Percentiles rank a stretch among this genome's conserved stretches.
Conservation (phyloP, 306 rosid genomes). For the Oxytropis ochrocephala region DNA sequence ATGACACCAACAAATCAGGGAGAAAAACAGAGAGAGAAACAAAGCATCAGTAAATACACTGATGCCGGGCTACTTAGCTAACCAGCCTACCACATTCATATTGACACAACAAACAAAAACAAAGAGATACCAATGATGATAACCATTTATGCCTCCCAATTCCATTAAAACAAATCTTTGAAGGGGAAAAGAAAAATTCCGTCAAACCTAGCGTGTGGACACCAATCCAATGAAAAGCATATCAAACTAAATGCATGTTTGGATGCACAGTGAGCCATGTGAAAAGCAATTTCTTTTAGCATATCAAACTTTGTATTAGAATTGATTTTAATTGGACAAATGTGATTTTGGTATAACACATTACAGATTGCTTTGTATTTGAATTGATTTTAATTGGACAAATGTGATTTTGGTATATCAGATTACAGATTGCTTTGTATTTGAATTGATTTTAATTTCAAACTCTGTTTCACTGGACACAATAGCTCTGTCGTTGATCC, state of each 20-base stretch:
- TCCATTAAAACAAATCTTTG: not conserved
- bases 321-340: too few relatives aligned
- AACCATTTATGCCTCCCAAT: not conserved
- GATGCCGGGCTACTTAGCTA: not conserved
- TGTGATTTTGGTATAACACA: too few relatives aligned
- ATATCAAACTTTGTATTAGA: too few relatives aligned
- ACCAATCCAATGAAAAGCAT: not conserved
- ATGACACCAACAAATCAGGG: not conserved
- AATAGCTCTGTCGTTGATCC: not conserved
- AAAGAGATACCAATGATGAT: not conserved
- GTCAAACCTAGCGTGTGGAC: too few relatives aligned
- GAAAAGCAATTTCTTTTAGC: not conserved
- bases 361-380: too few relatives aligned
- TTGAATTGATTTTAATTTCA: not conserved
- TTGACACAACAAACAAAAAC: not conserved
- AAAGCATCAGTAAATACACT: not conserved
- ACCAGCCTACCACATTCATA: not conserved
- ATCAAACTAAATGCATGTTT: not conserved
- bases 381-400: too few relatives aligned
- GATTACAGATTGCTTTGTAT: not conserved
- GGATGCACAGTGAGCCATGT: not conserved
- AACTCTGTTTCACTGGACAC: not conserved
- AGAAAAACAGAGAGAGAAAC: not conserved
- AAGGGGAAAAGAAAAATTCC: not conserved
- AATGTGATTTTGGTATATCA: not conserved